Base-by-base conservation (phyloP, 345 rosid species). In the Microcos paniculata region DNA sequence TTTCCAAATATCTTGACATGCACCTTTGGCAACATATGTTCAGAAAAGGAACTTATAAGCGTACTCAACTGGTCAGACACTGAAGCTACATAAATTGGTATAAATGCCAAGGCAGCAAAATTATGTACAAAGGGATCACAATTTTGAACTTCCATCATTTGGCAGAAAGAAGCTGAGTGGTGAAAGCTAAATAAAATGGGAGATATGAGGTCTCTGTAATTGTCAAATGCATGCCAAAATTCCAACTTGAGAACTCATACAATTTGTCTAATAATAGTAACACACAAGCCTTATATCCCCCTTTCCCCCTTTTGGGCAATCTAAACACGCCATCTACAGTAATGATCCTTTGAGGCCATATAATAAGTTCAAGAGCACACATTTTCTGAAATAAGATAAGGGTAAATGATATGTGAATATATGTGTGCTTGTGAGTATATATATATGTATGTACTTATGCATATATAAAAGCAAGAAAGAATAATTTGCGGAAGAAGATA, bases 1-100 rank as follows among this genome's bases (percentile, higher is more conserved):
- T 12, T 48, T 19, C 43, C 30, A 58, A 55, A 65, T 49, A 73
- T 58, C 74, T 58, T 46, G 16, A 73, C 38, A 30, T n/a, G n/a
- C 16, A 73, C 7, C 69, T 45, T 24, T 45, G 9, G 53, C 38
- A 45, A 8, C 8, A 6, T 23, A 42, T 72, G 73, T 10, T 57
- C 38, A 57, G 21, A 72, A 72, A 42, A 9, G 64, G 55, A 58
- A 38, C 30, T 26, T 42, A 59, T 16, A 40, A 48, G 30, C 45
- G 49, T 46, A 12, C 21, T 12, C 10, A 63, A 16, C 48, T 13
- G 16, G 10, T 62, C 28, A n/a, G 38, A 58, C 3, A 48, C 62
- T 31, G 24, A 48, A 62, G 62, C 70, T 19, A 74, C 48, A 57
- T 8, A 59, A 45, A 45, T 31, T 61, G 40, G 24, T 71, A 49